phyloP scores from a whole-genome alignment of 2,329 filamentous ascomycete genomes.

The Colletotrichum sidae region DNA sequence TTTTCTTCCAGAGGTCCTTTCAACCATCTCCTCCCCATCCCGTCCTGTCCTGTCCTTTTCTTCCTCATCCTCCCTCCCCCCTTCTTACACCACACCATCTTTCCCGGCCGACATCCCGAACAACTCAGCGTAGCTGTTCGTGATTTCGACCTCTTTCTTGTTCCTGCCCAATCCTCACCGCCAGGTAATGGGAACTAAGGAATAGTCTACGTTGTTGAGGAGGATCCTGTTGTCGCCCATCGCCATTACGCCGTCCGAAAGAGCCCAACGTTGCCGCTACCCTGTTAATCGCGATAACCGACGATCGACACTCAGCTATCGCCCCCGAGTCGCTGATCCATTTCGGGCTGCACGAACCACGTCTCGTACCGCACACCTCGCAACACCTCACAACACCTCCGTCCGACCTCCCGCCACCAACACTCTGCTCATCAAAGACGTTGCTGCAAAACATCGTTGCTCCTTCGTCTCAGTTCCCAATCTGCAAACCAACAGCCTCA shows the following conservation, averaged over 20 bases:
- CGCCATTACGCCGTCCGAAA: not conserved
- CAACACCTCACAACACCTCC: not conserved
- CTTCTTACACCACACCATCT: constrained; percentile 31
- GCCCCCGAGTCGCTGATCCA: constrained; percentile 20
- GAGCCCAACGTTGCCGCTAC: not conserved
- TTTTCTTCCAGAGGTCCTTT: constrained; percentile 31
- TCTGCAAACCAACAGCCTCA: not conserved
- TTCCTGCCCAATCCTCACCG: not conserved
- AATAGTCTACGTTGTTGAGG: constrained; percentile 11
- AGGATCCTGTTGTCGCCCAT: constrained; percentile 6
- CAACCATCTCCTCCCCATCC: constrained; percentile 33
- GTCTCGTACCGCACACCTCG: not conserved
- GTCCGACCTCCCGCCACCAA: constrained; percentile 19
- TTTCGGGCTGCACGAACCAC: constrained; percentile 23
- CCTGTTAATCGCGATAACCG: constrained; percentile 15
- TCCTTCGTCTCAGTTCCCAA: not conserved
- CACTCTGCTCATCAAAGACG: constrained; percentile 1
- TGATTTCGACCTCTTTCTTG: constrained; percentile 4
- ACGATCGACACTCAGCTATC: constrained; percentile 27
- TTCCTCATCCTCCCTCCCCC: constrained; percentile 32
- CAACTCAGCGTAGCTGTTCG: constrained; percentile 8
- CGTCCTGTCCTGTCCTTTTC: constrained; percentile 27
- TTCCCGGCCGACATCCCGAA: constrained; percentile 28
- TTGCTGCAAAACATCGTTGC: not conserved
- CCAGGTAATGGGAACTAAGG: constrained; percentile 18